phyloP scores from a whole-genome alignment of 768 basidiomycete species.

The Fomitopsis pulvina region DNA sequence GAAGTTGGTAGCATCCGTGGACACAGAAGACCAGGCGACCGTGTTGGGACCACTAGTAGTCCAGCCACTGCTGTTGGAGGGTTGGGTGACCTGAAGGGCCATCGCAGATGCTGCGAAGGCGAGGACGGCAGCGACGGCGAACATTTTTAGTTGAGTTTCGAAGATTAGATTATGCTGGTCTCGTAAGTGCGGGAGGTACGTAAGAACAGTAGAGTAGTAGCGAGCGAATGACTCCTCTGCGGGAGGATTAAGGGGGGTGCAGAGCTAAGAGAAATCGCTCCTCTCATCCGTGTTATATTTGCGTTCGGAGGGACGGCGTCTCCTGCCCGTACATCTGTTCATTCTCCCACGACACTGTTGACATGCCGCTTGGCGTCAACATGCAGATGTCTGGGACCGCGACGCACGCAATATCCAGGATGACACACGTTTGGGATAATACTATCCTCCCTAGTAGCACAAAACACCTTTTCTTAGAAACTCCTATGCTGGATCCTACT shows the following conservation, averaged over 20 bases:
- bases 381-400: too few species aligned
- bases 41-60: conserved; percentile 43
- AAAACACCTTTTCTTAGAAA: too few species aligned
- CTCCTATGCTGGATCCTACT: too few species aligned
- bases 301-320: not conserved
- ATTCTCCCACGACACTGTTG: too few species aligned
- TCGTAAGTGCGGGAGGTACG: conserved; percentile 2
- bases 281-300: not conserved
- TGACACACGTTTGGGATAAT: too few species aligned
- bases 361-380: too few species aligned
- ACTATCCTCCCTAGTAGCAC: too few species aligned
- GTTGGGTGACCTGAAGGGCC: conserved; percentile 58
- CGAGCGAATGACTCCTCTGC: not conserved
- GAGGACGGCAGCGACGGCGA: conserved; percentile 33
- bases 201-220: not conserved
- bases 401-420: too few species aligned
- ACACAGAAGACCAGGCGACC: conserved; percentile 58
- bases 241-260: not conserved
- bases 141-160: conserved; percentile 42
- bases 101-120: conserved; percentile 46
- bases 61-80: conserved; percentile 46
- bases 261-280: not conserved
- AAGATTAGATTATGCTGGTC: conserved; percentile 1
- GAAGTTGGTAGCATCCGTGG: conserved; percentile 64
- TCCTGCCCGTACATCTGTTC: not conserved